These are phyloP conservation scores for Tausonia pullulans DNA, from an alignment of 1,284 basidiomycete genomes.

Conservation along the genomic window DNA sequence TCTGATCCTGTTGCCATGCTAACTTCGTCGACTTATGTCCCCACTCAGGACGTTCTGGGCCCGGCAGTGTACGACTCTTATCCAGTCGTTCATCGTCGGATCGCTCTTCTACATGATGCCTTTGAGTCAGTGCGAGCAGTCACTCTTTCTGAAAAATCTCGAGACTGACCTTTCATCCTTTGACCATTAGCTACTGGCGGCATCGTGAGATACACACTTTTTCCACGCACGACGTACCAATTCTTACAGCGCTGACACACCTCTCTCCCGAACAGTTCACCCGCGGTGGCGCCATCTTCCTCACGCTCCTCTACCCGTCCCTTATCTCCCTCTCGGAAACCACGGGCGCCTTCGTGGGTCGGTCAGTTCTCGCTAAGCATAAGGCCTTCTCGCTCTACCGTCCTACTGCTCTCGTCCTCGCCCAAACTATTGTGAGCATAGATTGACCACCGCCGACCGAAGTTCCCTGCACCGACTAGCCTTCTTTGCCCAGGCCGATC, in stretches of 20 bases:
- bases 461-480: not conserved
- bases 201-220: not conserved
- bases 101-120: not conserved
- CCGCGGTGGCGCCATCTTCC: constrained; percentile 52
- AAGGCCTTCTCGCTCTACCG: constrained; percentile 37
- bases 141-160: no score
- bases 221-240: not conserved
- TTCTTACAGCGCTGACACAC: not conserved
- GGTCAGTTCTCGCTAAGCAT: constrained; percentile 53
- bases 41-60: constrained; percentile 24
- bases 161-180: no score
- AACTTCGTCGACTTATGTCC: not conserved
- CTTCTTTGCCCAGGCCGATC: constrained; percentile 39
- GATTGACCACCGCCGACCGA: not conserved
- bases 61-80: constrained; percentile 25
- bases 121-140: not conserved
- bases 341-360: constrained; percentile 55
- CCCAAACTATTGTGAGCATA: constrained; percentile 42
- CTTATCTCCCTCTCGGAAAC: constrained; percentile 51
- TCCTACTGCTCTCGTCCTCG: constrained; percentile 41
- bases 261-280: constrained; percentile 40
- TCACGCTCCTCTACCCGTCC: constrained; percentile 37
- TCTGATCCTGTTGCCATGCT: not conserved
- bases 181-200: not conserved
- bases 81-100: constrained; percentile 22